Base-by-base conservation (phyloP, 2,329 filamentous ascomycete genomes). In the Clathrospora elynae region DNA sequence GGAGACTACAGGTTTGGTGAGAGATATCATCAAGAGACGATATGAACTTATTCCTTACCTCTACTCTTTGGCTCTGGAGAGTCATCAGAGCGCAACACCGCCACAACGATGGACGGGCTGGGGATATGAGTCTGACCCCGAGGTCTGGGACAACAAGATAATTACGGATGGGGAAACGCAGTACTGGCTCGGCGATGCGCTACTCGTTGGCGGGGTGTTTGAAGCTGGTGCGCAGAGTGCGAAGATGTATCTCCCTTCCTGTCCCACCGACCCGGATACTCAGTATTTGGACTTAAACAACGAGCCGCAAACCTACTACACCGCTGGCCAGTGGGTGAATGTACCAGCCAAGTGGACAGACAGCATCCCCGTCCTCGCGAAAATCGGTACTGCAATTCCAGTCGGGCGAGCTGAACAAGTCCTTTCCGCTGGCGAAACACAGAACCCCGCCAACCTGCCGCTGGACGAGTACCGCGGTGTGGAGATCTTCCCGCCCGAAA, bases 21-120 rank as follows among this genome's bases (percentile, higher is more conserved):
- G 86, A 11, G 76, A 77, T 37, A 77, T 83, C 1, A 87, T 90
- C 64, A 83, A 84, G 67, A 78, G 86, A 5, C 78, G 86, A 20
- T 89, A 90, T 59, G 84, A 85, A 50, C 73, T 89, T 39, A 79
- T 89, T 6, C 86, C 86, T 0, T 89, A 88, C 62, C 76, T 86
- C 6, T 89, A 89, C 67, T 83, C 82, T 0, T 74, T 83, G 1
- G 78, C 79, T 29, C 73, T 89, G 0, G 74, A 81, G 36, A 83
- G 81, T 14, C 85, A 88, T 60, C 67, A 73, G 32, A 76, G 71
- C 0, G 86, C 86, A 0, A 71, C 74, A 0, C 84, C 86, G 1
- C 82, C 85, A 0, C 85, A 88, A 57, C 74, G 85, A 36, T 89
- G 86, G 86, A 82, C 83, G 0, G 86, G 86, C 0, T 88, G 85